These are phyloP conservation scores for Oryza officinalis DNA, from an alignment of 176 grass and related monocot genomes.

Conservation along the genomic window DNA sequence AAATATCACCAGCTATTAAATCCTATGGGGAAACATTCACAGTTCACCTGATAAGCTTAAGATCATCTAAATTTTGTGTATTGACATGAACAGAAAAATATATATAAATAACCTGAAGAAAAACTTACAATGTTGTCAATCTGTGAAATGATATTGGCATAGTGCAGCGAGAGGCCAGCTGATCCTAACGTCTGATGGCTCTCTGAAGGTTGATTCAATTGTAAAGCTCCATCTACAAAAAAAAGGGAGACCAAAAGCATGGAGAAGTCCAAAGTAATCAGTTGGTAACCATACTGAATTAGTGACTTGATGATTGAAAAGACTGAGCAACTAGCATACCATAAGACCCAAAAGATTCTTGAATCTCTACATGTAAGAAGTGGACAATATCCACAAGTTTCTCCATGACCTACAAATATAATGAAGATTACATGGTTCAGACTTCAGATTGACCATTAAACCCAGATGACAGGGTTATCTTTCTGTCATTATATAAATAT, in stretches of 20 bases:
- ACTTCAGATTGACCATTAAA: constrained; percentile 19
- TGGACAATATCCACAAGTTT: constrained; percentile 94
- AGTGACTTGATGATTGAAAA: background rate
- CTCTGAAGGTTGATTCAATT: constrained; percentile 41
- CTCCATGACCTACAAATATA: constrained; percentile 66
- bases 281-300: background rate
- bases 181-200: constrained; percentile 62
- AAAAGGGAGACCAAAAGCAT: constrained; percentile 6
- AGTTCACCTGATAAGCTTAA: background rate
- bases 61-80: background rate
- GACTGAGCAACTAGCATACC: constrained; percentile 47
- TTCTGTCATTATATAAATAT: background rate
- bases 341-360: constrained; percentile 73
- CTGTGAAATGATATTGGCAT: constrained; percentile 96
- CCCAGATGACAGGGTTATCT: background rate
- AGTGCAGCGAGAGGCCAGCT: constrained; percentile 85
- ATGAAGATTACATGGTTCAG: constrained; percentile 17
- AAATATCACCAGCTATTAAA: background rate
- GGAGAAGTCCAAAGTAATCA: background rate
- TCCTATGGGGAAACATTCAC: background rate
- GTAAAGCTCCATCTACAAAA: constrained; percentile 16
- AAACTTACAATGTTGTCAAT: constrained; percentile 96
- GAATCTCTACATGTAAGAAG: constrained; percentile 84
- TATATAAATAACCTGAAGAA: constrained; percentile 25
- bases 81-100: background rate